A percentile compares a stretch with the other conserved stretches of the same genome.
Evolutionary conservation across 202 grass and related monocot genomes (phyloP).

Genomic region (Musa balbisiana): DNA sequence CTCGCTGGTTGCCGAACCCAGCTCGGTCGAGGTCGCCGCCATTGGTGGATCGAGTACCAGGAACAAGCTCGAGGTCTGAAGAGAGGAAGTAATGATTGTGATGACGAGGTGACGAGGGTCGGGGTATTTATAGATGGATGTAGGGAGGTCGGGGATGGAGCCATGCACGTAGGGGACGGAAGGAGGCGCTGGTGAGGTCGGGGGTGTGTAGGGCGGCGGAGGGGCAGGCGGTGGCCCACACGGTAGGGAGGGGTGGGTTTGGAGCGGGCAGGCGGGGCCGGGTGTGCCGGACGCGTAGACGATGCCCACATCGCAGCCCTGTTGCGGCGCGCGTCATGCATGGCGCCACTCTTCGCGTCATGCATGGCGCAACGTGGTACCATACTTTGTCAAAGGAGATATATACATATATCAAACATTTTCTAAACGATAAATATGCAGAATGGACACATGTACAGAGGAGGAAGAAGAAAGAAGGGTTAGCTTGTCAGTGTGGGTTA

Average conservation of each 20-base stretch:
- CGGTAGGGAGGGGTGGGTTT: slow-evolving; percentile 26
- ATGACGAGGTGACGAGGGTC: slow-evolving; percentile 17
- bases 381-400: too few species aligned
- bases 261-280: slow-evolving; percentile 43
- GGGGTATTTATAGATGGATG: slow-evolving; percentile 42
- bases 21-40: not conserved
- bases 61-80: not conserved
- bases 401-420: too few species aligned
- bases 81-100: not conserved
- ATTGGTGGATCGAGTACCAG: slow-evolving; percentile 6
- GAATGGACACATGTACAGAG: too few species aligned
- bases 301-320: slow-evolving; percentile 10
- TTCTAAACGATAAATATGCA: too few species aligned
- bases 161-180: slow-evolving; percentile 58
- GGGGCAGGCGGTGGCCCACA: slow-evolving; percentile 48
- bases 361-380: too few species aligned
- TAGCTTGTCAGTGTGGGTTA: too few species aligned
- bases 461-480: too few species aligned
- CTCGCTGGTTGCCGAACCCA: slow-evolving; percentile 37
- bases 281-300: slow-evolving; percentile 41
- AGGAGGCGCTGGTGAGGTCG: not conserved
- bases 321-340: slow-evolving; percentile 18
- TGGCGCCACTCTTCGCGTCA: not conserved
- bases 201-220: not conserved
- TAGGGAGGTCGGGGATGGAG: not conserved